These are phyloP conservation scores for Phytopythium ostracodes DNA, from an alignment of 352 stramenopile genomes.

Conservation along the genomic window DNA sequence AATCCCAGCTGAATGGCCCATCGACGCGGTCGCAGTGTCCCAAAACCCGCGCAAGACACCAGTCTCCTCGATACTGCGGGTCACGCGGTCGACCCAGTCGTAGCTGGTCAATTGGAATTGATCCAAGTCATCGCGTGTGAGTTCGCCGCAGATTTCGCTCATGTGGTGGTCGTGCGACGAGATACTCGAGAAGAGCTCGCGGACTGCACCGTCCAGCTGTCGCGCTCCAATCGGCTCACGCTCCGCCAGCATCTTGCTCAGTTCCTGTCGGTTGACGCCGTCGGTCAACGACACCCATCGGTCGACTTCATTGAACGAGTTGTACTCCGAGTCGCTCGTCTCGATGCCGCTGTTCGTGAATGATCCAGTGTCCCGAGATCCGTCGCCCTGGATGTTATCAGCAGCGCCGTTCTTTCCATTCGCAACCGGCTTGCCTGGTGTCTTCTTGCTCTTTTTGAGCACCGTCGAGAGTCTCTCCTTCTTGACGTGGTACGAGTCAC, in stretches of 20 bases:
- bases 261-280: constrained; percentile 25
- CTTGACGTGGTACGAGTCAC: constrained; percentile 54
- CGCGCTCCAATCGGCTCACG: constrained; percentile 31
- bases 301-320: constrained; percentile 14
- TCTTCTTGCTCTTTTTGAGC: constrained; percentile 10
- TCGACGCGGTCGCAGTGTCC: constrained; percentile 11
- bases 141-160: constrained; percentile 36
- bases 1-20: background rate
- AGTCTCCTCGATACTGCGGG: constrained; percentile 32
- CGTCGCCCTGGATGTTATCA: constrained; percentile 1
- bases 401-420: background rate
- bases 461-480: constrained; percentile 36
- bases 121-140: constrained; percentile 36
- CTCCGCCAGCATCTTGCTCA: constrained; percentile 29
- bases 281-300: constrained; percentile 31
- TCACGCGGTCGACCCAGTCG: constrained; percentile 52
- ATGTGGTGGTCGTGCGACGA: constrained; percentile 52
- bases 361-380: background rate
- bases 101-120: constrained; percentile 47
- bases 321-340: constrained; percentile 11
- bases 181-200: constrained; percentile 33
- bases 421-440: background rate
- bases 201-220: constrained; percentile 29
- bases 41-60: constrained; percentile 26
- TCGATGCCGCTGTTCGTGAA: constrained; percentile 8